These are phyloP conservation scores for Cladosporium colombiae DNA, from an alignment of 2,329 filamentous ascomycete genomes.

Conservation along the genomic window DNA sequence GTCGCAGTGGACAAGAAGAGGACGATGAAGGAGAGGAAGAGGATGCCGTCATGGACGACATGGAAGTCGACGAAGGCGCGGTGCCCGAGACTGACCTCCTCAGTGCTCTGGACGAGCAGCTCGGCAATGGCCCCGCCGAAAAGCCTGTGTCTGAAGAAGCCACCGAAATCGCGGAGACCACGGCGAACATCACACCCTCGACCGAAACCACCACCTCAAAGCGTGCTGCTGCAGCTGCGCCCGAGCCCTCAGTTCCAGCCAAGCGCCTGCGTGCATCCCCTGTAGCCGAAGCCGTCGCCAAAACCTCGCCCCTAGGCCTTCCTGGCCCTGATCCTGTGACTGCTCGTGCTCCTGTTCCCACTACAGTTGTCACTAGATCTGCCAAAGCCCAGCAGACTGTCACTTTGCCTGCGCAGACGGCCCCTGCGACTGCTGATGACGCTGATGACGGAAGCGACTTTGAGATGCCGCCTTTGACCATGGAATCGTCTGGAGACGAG, in stretches of 20 bases:
- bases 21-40: conserved; percentile 27
- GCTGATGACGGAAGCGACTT: conserved; percentile 39
- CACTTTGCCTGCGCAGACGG: conserved; percentile 11
- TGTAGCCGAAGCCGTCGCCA: conserved; percentile 18
- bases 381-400: conserved; percentile 17
- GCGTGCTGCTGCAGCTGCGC: conserved; percentile 18
- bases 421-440: conserved; percentile 18
- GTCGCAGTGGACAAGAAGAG: conserved; percentile 11
- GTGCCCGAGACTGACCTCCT: conserved; percentile 10
- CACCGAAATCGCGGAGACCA: conserved; percentile 6
- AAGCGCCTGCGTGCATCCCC: conserved; percentile 30
- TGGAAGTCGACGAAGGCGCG: conserved; percentile 14
- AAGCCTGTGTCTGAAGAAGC: background rate
- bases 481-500: conserved; percentile 36
- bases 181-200: conserved; percentile 12
- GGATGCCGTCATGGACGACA: conserved; percentile 23
- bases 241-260: conserved; percentile 17
- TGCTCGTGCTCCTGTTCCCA: conserved; percentile 10
- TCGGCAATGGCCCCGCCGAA: background rate
- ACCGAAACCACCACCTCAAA: conserved; percentile 5
- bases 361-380: conserved; percentile 16
- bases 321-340: conserved; percentile 22
- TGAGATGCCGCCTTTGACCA: conserved; percentile 39
- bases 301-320: conserved; percentile 11
- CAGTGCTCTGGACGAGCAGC: conserved; percentile 14